A percentile compares a stretch with the other conserved stretches of the same genome.
Evolutionary conservation across 1,284 basidiomycete species (phyloP).

Genomic region (Apiotrichum siamense): DNA sequence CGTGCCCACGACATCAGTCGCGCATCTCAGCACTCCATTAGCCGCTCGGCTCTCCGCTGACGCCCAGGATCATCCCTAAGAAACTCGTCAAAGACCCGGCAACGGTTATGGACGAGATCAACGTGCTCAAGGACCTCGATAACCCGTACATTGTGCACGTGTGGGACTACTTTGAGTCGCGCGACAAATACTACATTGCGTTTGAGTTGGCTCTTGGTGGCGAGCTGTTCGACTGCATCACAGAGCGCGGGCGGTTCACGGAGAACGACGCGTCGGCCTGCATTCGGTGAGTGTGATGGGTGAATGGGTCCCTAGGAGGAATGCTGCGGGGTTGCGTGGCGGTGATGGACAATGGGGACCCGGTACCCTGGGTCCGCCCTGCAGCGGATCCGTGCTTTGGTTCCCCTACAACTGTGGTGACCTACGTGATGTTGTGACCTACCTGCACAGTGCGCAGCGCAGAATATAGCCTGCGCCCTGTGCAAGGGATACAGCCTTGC

Average conservation of each 20-base stretch:
- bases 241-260: conserved; percentile 77
- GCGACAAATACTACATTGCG: conserved; percentile 81
- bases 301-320: too few species aligned
- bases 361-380: too few species aligned
- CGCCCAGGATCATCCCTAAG: conserved; percentile 72
- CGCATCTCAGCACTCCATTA: too few species aligned
- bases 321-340: too few species aligned
- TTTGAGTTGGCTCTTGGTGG: conserved; percentile 88
- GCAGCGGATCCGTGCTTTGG: too few species aligned
- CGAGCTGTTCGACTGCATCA: conserved; percentile 79
- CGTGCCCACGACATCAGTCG: too few species aligned
- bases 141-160: conserved; percentile 77
- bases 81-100: conserved; percentile 87
- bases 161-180: conserved; percentile 66
- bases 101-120: conserved; percentile 82
- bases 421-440: not conserved
- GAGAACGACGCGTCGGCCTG: conserved; percentile 76
- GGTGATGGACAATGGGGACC: too few species aligned
- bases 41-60: not conserved
- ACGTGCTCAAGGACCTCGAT: conserved; percentile 75
- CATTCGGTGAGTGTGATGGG: conserved; percentile 60
- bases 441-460: not conserved
- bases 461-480: too few species aligned
- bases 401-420: too few species aligned
- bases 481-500: too few species aligned